phyloP scores from a whole-genome alignment of 2,329 filamentous ascomycete genomes.

The Alternaria atra region DNA sequence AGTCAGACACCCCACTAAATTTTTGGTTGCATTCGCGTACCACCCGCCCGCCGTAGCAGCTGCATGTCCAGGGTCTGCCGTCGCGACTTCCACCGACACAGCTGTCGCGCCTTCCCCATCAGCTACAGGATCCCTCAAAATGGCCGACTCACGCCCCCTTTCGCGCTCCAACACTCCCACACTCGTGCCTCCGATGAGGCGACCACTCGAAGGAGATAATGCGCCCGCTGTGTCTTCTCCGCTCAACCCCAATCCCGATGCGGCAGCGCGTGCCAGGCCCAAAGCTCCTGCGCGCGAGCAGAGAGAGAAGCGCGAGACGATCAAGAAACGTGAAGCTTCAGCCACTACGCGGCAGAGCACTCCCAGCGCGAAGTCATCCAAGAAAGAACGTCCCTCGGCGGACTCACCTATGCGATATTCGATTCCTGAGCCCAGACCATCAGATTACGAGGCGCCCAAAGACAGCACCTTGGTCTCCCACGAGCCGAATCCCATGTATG shows the following conservation, averaged over 20 bases:
- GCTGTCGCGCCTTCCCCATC: slow-evolving; percentile 13
- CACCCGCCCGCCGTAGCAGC: slow-evolving; percentile 25
- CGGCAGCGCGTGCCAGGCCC: slow-evolving; percentile 54
- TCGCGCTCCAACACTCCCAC: slow-evolving; percentile 51
- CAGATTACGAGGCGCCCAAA: slow-evolving; percentile 61
- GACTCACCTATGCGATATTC: slow-evolving; percentile 62
- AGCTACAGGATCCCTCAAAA: slow-evolving; percentile 23
- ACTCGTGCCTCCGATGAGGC: slow-evolving; percentile 65
- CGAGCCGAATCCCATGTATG: slow-evolving; percentile 56
- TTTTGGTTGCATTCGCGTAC: slow-evolving; percentile 17
- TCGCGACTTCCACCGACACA: slow-evolving; percentile 15
- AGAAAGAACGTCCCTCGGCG: slow-evolving; percentile 47
- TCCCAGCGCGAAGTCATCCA: slow-evolving; percentile 50
- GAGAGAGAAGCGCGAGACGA: slow-evolving; percentile 62
- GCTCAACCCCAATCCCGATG: slow-evolving; percentile 70
- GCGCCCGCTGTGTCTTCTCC: slow-evolving; percentile 76
- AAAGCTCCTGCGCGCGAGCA: slow-evolving; percentile 52
- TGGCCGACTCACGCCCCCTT: slow-evolving; percentile 47
- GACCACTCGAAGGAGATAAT: slow-evolving; percentile 73
- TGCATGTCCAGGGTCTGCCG: slow-evolving; percentile 13
- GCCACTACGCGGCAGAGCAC: slow-evolving; percentile 50
- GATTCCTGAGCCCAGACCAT: slow-evolving; percentile 57
- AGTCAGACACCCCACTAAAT: slow-evolving; percentile 18
- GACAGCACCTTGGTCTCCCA: slow-evolving; percentile 58
- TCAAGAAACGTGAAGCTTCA: slow-evolving; percentile 63